Evolutionary conservation across 176 grass and related monocot species (phyloP).

Genomic region (Avena eriantha): DNA sequence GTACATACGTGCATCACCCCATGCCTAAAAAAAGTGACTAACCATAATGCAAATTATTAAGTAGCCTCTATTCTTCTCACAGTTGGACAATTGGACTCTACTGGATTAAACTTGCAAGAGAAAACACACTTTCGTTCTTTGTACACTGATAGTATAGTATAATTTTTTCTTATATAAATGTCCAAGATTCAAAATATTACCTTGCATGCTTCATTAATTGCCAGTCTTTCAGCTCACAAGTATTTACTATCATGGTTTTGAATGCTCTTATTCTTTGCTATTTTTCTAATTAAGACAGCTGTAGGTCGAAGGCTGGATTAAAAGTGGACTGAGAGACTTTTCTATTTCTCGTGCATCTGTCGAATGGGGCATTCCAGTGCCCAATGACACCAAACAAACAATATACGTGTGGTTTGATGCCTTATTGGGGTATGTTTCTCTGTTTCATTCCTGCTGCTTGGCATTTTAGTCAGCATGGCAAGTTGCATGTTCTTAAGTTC

Average conservation of each 20-base stretch:
- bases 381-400: constrained; percentile 93
- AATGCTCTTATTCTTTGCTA: constrained; percentile 20
- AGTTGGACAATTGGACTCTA: constrained; percentile 12
- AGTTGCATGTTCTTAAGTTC: constrained; percentile 14
- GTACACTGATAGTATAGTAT: constrained; percentile 14
- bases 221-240: constrained; percentile 23
- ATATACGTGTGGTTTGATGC: constrained; percentile 99
- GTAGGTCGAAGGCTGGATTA: constrained; percentile 99
- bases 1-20: background rate
- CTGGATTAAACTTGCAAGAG: constrained; percentile 26
- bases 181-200: constrained; percentile 22
- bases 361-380: constrained; percentile 98
- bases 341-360: constrained; percentile 95
- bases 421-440: constrained; percentile 81
- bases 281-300: constrained; percentile 62
- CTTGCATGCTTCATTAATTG: constrained; percentile 6
- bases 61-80: background rate
- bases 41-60: constrained; percentile 17
- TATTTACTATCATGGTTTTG: constrained; percentile 30
- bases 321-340: constrained; percentile 91
- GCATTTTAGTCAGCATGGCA: constrained; percentile 19
- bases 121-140: constrained; percentile 13
- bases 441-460: constrained; percentile 39
- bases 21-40: constrained; percentile 33
- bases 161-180: background rate